phyloP scores from a whole-genome alignment of 2,329 filamentous ascomycete genomes.

The Aspergillus ochraceoroseus region DNA sequence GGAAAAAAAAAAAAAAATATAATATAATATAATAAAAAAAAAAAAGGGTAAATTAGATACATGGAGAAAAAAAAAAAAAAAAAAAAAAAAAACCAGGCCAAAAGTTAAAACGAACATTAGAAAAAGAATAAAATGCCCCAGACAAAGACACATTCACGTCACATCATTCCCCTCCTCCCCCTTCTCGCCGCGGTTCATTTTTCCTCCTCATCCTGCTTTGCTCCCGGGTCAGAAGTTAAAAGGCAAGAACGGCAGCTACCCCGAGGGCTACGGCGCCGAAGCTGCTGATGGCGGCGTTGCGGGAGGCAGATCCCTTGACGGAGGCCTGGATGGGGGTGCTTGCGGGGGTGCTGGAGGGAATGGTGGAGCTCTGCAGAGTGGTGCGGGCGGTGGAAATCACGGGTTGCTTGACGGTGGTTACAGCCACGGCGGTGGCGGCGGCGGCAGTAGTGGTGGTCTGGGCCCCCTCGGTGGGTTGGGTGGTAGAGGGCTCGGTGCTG shows the following conservation, averaged over 20 bases:
- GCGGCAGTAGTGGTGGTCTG: slow-evolving; percentile 15
- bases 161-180: no score
- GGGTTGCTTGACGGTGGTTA: slow-evolving; percentile 14
- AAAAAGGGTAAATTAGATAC: slow-evolving; percentile 13
- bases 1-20: background rate
- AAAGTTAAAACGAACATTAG: slow-evolving; percentile 5
- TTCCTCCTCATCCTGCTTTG: no score
- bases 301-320: slow-evolving; percentile 34
- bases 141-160: slow-evolving; percentile 7
- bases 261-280: slow-evolving; percentile 35
- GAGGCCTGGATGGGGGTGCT: slow-evolving; percentile 12
- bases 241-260: slow-evolving; percentile 34
- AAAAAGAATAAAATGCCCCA: slow-evolving; percentile 9
- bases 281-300: slow-evolving; percentile 33
- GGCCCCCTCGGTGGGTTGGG: slow-evolving; percentile 14
- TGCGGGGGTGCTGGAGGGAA: slow-evolving; percentile 12
- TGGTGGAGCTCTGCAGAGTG: slow-evolving; percentile 14
- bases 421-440: slow-evolving; percentile 9
- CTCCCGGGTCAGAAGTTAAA: slow-evolving; percentile 25
- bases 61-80: slow-evolving; percentile 8
- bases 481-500: slow-evolving; percentile 14
- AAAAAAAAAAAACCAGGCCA: slow-evolving; percentile 6
- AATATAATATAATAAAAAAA: no score
- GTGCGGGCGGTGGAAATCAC: background rate
- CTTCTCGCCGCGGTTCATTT: no score